phyloP scores from a whole-genome alignment of 202 grass and related monocot species.

The Dendrocalamus latiflorus region DNA sequence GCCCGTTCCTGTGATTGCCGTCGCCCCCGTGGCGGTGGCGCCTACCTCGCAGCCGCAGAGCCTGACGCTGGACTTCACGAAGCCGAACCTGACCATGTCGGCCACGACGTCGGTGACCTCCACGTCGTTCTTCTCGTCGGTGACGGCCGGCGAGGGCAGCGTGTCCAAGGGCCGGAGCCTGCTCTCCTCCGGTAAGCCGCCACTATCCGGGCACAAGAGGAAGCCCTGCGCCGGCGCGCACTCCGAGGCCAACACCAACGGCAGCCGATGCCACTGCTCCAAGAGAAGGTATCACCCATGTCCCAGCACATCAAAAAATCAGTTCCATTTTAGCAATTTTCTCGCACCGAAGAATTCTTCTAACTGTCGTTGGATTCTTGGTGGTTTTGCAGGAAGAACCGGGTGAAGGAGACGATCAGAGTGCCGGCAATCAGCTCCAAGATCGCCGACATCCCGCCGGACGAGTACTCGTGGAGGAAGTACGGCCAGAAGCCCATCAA shows the following conservation, averaged over 20 bases:
- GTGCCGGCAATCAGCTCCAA: conserved; percentile 88
- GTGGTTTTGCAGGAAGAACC: conserved; percentile 43
- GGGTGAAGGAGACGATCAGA: conserved; percentile 69
- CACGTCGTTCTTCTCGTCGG: conserved; percentile 76
- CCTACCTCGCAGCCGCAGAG: conserved; percentile 31
- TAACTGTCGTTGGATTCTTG: background rate
- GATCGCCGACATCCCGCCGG: conserved; percentile 83
- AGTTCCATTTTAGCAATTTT: background rate
- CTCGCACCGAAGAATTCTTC: background rate
- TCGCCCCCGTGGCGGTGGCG: background rate
- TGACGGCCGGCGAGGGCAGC: conserved; percentile 84
- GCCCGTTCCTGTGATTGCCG: background rate
- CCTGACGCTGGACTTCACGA: conserved; percentile 89
- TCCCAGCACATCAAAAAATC: background rate
- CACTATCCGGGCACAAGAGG: conserved; percentile 63
- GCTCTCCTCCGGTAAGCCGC: conserved; percentile 68
- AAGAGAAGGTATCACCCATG: conserved; percentile 59
- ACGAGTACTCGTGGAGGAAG: conserved; percentile 97
- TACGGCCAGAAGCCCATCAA: conserved; percentile 99
- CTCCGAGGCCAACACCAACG: conserved; percentile 45
- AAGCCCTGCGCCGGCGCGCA: conserved; percentile 57
- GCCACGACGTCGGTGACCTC: conserved; percentile 54
- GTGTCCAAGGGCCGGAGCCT: conserved; percentile 69
- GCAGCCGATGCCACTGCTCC: conserved; percentile 81
- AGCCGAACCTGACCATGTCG: conserved; percentile 59